Evolutionary conservation across 768 basidiomycete species (phyloP).

Genomic region (Rhodotorula babjevae): DNA sequence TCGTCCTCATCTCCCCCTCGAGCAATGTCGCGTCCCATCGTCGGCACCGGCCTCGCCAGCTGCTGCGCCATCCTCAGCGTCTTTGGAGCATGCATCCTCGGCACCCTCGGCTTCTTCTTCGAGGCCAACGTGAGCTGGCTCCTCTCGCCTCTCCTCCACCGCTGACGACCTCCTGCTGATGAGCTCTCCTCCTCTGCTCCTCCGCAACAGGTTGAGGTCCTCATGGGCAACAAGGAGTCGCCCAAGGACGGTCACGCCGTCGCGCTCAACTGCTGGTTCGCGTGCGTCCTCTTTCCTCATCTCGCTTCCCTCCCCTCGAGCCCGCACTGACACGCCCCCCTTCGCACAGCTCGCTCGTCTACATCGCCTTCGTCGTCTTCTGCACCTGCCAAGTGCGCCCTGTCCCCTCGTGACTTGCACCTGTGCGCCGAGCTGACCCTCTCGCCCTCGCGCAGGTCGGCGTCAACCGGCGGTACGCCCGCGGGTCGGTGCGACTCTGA

Average conservation of each 20-base stretch:
- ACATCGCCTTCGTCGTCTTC: slow-evolving; percentile 33
- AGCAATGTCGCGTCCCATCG: not conserved
- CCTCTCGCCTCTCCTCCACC: not conserved
- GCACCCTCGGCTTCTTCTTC: slow-evolving; percentile 19
- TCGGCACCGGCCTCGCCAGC: slow-evolving; percentile 6
- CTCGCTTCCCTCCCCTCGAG: too few relatives aligned
- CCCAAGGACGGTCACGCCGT: slow-evolving; percentile 20
- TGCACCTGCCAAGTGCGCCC: slow-evolving; percentile 29
- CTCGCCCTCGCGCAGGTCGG: slow-evolving; percentile 3
- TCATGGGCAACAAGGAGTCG: slow-evolving; percentile 28
- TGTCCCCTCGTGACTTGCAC: not conserved
- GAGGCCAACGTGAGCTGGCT: slow-evolving; percentile 10
- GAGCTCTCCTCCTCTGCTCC: not conserved
- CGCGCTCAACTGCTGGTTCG: slow-evolving; percentile 37
- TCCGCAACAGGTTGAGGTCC: slow-evolving; percentile 28
- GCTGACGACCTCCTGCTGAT: not conserved
- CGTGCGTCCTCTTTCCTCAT: slow-evolving; percentile 5
- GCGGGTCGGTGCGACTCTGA: slow-evolving; percentile 22
- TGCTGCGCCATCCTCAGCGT: slow-evolving; percentile 36
- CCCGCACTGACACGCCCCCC: not conserved
- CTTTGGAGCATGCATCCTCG: slow-evolving; percentile 32
- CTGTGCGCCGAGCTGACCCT: not conserved
- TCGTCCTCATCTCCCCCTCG: not conserved
- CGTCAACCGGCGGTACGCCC: slow-evolving; percentile 17
- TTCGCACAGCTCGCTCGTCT: slow-evolving; percentile 18